A percentile compares a stretch with the other conserved stretches of the same genome.
phyloP scores from a whole-genome alignment of 495 filamentous ascomycete species.

The Tuber umbilicatum region DNA sequence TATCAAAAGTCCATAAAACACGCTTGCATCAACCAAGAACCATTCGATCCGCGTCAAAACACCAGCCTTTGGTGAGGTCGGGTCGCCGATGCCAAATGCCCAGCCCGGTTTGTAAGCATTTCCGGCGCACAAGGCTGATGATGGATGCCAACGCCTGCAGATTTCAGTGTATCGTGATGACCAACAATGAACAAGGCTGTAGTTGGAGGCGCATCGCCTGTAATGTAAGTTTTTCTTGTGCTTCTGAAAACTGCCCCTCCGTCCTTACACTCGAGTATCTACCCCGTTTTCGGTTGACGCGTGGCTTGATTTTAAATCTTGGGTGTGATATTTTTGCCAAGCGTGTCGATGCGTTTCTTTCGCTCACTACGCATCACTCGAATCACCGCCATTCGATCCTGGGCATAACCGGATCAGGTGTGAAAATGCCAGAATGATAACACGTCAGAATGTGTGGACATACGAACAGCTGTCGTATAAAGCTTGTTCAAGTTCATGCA shows the following conservation, averaged over 20 bases:
- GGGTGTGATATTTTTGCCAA: background rate
- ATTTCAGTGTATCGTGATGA: background rate
- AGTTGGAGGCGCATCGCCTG: background rate
- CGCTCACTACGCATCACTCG: background rate
- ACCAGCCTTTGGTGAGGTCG: background rate
- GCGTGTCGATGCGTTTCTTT: background rate
- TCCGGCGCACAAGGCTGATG: background rate
- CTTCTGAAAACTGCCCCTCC: background rate
- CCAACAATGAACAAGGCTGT: background rate
- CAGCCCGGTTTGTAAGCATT: background rate
- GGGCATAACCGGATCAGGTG: background rate
- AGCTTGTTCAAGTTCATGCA: background rate
- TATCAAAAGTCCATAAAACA: background rate
- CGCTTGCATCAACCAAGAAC: background rate
- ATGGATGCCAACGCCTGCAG: background rate
- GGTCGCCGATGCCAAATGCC: background rate
- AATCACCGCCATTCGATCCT: background rate
- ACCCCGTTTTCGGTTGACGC: background rate
- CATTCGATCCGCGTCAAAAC: background rate
- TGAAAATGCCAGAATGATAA: background rate
- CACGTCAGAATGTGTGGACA: background rate
- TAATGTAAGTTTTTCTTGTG: background rate
- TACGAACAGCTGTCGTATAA: background rate
- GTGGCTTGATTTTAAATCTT: background rate
- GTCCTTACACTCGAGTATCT: background rate